phyloP scores from a whole-genome alignment of 177 flowering plant genomes.

The Tripterygium wilfordii region DNA sequence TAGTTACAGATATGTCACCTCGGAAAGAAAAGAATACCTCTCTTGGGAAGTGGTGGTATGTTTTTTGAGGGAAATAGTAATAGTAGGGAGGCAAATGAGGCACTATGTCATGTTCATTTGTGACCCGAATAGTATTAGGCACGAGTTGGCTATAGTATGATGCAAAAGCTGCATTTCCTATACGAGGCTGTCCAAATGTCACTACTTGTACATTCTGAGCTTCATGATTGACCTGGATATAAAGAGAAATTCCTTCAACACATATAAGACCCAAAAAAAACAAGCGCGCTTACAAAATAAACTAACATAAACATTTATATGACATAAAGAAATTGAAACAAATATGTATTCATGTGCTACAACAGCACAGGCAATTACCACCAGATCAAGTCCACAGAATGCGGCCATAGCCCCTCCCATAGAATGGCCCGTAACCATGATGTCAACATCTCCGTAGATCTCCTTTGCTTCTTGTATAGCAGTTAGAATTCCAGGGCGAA shows the following conservation, averaged over 20 bases:
- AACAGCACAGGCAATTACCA: too few species aligned
- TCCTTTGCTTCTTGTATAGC: conserved; percentile 67
- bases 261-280: too few species aligned
- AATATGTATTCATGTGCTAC: too few species aligned
- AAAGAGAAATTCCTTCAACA: background rate
- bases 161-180: conserved; percentile 91
- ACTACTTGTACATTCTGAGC: conserved; percentile 53
- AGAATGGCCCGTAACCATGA: conserved; percentile 94
- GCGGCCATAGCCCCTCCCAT: conserved; percentile 99
- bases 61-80: conserved; percentile 63
- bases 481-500: conserved; percentile 60
- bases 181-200: conserved; percentile 98
- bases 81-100: conserved; percentile 98
- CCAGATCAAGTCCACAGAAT: conserved; percentile 85
- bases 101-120: conserved; percentile 83
- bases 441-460: conserved; percentile 52
- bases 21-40: conserved; percentile 50
- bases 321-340: too few species aligned
- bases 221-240: conserved; percentile 60
- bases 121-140: conserved; percentile 72
- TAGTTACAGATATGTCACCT: background rate
- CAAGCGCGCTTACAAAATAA: too few species aligned
- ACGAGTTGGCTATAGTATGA: conserved; percentile 63
- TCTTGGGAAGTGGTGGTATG: conserved; percentile 92
- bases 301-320: too few species aligned